Conservation (phyloP, 202 grass and related monocot genomes). For the Cymbopogon flexuosus region DNA sequence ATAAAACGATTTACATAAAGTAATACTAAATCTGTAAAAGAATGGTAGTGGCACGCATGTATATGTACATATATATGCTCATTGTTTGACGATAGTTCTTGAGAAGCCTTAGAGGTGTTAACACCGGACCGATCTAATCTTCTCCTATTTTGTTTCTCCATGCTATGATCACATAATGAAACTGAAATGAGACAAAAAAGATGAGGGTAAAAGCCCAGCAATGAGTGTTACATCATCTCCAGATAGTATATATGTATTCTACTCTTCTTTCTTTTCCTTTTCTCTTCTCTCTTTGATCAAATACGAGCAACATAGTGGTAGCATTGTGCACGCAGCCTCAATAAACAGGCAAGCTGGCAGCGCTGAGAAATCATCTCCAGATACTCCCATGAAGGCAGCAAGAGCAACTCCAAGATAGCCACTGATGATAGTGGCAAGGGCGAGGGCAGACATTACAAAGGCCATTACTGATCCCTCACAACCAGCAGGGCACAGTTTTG, state of each 20-base stretch:
- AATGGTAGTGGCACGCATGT: conserved; percentile 14
- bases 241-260: conserved; percentile 14
- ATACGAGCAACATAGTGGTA: conserved; percentile 56
- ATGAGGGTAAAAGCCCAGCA: not conserved
- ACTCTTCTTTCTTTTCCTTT: conserved; percentile 74
- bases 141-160: conserved; percentile 22
- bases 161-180: conserved; percentile 19
- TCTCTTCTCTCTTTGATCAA: conserved; percentile 55
- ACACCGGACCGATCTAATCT: conserved; percentile 15
- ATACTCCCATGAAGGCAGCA: conserved; percentile 56
- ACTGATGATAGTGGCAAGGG: conserved; percentile 59
- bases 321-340: conserved; percentile 56
- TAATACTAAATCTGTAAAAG: conserved; percentile 31
- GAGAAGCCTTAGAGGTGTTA: not conserved
- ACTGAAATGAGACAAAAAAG: conserved; percentile 19
- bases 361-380: conserved; percentile 63
- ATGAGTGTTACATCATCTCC: not conserved
- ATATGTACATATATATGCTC: conserved; percentile 4
- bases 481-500: conserved; percentile 68
- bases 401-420: conserved; percentile 89
- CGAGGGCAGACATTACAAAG: conserved; percentile 79
- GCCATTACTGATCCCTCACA: conserved; percentile 93
- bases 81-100: not conserved
- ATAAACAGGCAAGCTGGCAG: conserved; percentile 63
- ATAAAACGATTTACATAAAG: conserved; percentile 23